Evolutionary conservation across 202 grass and related monocot species (phyloP), one percentile per base, ranked within the genome.

Genomic region (Zizania palustris): DNA sequence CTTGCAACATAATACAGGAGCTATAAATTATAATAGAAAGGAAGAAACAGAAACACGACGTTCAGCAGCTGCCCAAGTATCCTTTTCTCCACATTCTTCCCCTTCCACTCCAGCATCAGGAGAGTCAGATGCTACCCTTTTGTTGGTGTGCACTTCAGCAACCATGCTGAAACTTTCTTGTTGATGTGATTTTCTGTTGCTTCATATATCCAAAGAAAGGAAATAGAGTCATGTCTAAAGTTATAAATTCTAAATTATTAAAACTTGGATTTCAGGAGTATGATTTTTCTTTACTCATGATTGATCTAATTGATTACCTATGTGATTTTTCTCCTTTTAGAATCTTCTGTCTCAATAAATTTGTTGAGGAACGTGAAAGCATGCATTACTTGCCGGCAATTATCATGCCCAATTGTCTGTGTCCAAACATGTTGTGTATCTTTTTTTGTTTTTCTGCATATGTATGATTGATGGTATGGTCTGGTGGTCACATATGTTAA

Each of bases 401-500:
- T 9, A 34, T 38, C 67, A 54, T 71, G 46, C 38, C 20, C 7
- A 57, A 2, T 71, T 83, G 9, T 61, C 64, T 77, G 62, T 45
- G 11, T 8, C 57, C 58, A 63, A 58, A 58, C 73, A 71, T 21
- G 12, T 9, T 39, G 42, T 43, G 10, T 75, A 39, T 43, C 28
- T 74, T 28, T 80, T 80, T 70, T 7, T 72, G 19, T 59, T 49
- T 80, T 70, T 35, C 6, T 72, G 62, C 46, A 71, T 18, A 63
- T 0, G 60, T 66, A 66, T 66, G 33, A 60, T 43, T 20, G 70
- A 7, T 19, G 6, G 39, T 63, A 50, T 51, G 9, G 5, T 43
- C 7, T 55, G 51, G n/a, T 82, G 35, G 4, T 3, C 66, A 60
- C 28, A 28, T 28, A 28, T 28, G 28, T 28, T 76, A 41, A 50